Evolutionary conservation across 306 rosid genomes (phyloP), one percentile per base, ranked within the genome.

Genomic region (Coriaria nepalensis): DNA sequence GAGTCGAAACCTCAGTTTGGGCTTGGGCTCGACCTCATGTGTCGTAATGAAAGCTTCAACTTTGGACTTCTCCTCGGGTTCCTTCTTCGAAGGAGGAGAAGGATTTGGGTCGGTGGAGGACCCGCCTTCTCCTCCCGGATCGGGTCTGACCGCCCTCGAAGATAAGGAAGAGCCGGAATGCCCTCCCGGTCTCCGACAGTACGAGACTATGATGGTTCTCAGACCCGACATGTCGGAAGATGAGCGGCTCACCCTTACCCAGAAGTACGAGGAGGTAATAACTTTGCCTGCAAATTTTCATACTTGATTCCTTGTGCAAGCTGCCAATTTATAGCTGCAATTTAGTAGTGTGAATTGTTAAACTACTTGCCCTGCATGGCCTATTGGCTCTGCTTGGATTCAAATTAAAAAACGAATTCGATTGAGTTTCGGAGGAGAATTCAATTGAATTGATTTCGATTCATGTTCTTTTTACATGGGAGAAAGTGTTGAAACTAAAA

Each of bases 161-260:
- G 95, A 84, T 6, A 90, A 80, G 73, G 94, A 85, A 71, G 95
- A 82, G 65, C 92, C 92, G 0, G 68, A 69, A 9, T 82, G 93
- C 63, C 93, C 87, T 0, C 87, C 87, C 9, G 83, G 93, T 40
- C 87, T 82, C 43, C 56, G 87, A 8, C 74, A 73, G 56, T 78
- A 78, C 67, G 93, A 78, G 67, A 73, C 75, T 33, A 82, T 78
- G 87, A 71, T 67, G 49, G 83, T 82, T 62, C 61, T 78, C 55
- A 65, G 93, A 62, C 87, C 93, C 2, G 87, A 82, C 68, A 70
- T 78, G 93, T 73, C 93, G 8, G 93, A 82, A 63, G 83, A 78
- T 46, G 79, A 82, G 40, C 50, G 83, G 38, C 87, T 82, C 14
- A 10, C 75, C 13, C 75, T 82, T 34, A 82, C 93, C 52, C 84